Evolutionary conservation across 805 yeast genomes (phyloP), one percentile per base, ranked within the genome.

Genomic region (Komagataella ulmi): DNA sequence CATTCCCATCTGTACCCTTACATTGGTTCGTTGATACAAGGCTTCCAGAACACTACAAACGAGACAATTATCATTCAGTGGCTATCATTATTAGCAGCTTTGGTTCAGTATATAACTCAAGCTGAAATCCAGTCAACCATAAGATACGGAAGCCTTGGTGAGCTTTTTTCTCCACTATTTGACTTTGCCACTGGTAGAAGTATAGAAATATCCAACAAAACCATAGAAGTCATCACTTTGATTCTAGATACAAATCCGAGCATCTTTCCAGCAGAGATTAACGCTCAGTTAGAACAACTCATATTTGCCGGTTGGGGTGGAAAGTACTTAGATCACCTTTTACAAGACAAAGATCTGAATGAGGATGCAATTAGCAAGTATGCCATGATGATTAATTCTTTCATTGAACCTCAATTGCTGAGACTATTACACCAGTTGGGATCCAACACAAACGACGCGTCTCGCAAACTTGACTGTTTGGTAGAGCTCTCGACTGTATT

Each of bases 231-330:
- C 3, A 49, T 73, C 14, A 66, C 71, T 17, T 82, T 78, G 36
- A 63, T 74, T 2, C 57, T 76, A 19, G 82, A 78, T 49, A 62
- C 67, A 1, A 74, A 73, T 53, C 73, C 79, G 0, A 56, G 69
- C 1, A 65, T 78, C 52, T 59, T 77, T 52, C 60, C 59, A 47
- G 49, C 51, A 51, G 54, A 61, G 48, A 56, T 66, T 60, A 68
- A 69, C 58, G 44, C 58, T 48, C 49, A 59, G 52, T 30, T 70
- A 18, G 58, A 65, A 23, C 58, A 58, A 3, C 50, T 74, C 14
- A 58, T 81, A 3, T 76, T 79, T 51, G 64, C 66, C 8, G 56
- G 65, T 3, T 80, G 81, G 75, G 77, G 81, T 0, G 53, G 58
- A 3, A 52, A 57, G 0, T 77, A 72, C 52, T 63, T 78, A 3